Conservation (phyloP, 2,329 filamentous ascomycete genomes). For the Sclerotinia glacialis region DNA sequence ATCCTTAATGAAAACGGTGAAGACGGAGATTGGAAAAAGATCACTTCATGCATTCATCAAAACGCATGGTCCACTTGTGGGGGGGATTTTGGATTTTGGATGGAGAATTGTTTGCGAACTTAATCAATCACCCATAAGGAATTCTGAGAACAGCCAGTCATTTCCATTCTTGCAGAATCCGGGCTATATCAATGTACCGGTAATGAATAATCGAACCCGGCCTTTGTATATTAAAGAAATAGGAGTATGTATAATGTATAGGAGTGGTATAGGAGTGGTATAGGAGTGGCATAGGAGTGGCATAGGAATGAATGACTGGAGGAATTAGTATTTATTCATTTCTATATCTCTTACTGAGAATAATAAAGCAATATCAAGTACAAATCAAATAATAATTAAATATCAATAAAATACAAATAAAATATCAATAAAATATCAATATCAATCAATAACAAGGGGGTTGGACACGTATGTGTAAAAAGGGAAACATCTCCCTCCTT, state of each 20-base stretch:
- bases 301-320: too few relatives aligned
- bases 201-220: background rate
- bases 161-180: background rate
- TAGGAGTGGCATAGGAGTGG: background rate
- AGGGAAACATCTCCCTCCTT: background rate
- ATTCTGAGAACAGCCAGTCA: background rate
- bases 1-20: constrained; percentile 14
- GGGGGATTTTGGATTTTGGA: background rate
- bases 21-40: constrained; percentile 8
- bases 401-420: background rate
- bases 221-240: background rate
- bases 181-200: background rate
- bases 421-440: background rate
- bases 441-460: background rate
- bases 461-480: constrained; percentile 16
- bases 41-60: constrained; percentile 9
- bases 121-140: background rate
- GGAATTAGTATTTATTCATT: background rate
- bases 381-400: background rate
- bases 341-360: too few relatives aligned
- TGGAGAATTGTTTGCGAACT: background rate
- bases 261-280: background rate
- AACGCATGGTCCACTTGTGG: constrained; percentile 1
- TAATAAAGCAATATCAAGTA: background rate
- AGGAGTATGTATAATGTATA: too few relatives aligned